Conservation (phyloP, 108 stramenopile species). For the Conticribra guillardii region DNA sequence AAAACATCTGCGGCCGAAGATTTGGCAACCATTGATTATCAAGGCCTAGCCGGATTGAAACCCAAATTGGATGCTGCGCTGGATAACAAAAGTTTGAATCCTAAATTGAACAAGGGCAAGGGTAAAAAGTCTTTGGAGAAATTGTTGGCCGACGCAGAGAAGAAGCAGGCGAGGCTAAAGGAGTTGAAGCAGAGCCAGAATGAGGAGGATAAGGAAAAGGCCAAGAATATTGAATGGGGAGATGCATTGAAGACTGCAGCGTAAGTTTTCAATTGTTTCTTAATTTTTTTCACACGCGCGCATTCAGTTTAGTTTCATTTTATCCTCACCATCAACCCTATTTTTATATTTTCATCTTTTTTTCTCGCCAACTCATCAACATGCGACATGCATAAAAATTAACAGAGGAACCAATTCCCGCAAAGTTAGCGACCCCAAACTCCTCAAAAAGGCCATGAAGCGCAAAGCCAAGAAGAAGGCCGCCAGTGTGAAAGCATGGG, state of each 20-base stretch:
- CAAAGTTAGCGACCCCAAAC: constrained; percentile 84
- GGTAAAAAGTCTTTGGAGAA: constrained; percentile 84
- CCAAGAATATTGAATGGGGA: constrained; percentile 75
- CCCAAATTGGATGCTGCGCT: constrained; percentile 34
- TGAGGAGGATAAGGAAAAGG: constrained; percentile 76
- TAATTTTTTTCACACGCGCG: no score
- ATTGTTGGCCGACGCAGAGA: constrained; percentile 85
- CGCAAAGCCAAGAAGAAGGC: constrained; percentile 87
- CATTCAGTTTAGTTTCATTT: constrained; percentile 1
- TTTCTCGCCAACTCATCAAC: no score
- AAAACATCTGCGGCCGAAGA: constrained; percentile 51
- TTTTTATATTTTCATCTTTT: no score
- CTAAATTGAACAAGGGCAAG: constrained; percentile 68
- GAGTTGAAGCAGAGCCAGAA: constrained; percentile 65
- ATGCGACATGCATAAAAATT: neutral
- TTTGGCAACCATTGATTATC: constrained; percentile 78
- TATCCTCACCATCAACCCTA: neutral
- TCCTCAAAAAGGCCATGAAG: constrained; percentile 85
- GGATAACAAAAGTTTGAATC: constrained; percentile 71
- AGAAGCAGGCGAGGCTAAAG: constrained; percentile 71
- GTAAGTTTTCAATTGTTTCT: no score
- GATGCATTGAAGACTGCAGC: constrained; percentile 76
- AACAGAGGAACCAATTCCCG: constrained; percentile 49
- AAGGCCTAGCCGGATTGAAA: constrained; percentile 78
- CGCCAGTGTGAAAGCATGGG: constrained; percentile 83